Percentiles rank a stretch among this genome's conserved stretches.
Evolutionary conservation across 441 rosid species (phyloP).

Genomic region (Manihot esculenta): DNA sequence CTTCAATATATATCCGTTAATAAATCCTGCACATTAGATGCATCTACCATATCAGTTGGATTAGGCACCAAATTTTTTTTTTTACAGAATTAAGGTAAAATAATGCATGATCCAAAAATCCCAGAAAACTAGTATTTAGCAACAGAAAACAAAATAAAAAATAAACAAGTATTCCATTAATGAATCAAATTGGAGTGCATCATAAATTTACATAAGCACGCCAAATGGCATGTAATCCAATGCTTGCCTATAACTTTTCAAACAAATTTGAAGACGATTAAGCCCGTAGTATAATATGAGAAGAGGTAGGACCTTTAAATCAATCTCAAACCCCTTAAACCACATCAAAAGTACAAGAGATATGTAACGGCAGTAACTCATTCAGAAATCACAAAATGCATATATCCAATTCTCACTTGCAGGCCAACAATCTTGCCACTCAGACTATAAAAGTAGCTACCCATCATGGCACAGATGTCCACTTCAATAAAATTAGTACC

Average conservation of each 20-base stretch:
- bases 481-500: conserved; percentile 24
- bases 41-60: too few relatives aligned
- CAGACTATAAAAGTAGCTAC: neutral
- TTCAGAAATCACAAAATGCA: conserved; percentile 14
- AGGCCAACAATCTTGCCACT: conserved; percentile 16
- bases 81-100: too few relatives aligned
- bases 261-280: neutral
- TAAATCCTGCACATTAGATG: too few relatives aligned
- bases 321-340: conserved; percentile 23
- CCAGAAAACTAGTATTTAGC: too few relatives aligned
- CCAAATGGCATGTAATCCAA: conserved; percentile 23
- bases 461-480: neutral
- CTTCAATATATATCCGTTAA: too few relatives aligned
- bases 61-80: too few relatives aligned
- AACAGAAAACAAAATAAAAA: neutral
- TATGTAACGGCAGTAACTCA: conserved; percentile 16
- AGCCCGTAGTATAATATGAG: neutral
- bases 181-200: conserved; percentile 27
- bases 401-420: conserved; percentile 12
- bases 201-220: conserved; percentile 35
- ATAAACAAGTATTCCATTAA: conserved; percentile 19
- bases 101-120: too few relatives aligned
- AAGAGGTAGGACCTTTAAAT: neutral
- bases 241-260: conserved; percentile 17
- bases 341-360: conserved; percentile 21